Base-by-base conservation (phyloP, 345 rosid species). In the Linum usitatissimum region DNA sequence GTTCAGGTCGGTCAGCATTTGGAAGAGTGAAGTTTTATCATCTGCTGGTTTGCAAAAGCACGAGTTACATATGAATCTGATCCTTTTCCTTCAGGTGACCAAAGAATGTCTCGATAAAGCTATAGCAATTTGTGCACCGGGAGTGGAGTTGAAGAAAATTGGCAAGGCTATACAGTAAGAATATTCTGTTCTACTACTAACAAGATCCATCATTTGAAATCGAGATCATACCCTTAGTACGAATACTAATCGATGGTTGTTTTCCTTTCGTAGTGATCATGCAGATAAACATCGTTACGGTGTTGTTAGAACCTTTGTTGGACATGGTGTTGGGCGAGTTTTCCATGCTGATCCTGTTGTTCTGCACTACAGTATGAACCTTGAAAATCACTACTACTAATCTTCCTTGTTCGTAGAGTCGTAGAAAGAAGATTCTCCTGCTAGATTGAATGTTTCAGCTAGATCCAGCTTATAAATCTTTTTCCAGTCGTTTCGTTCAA, bases 291-390 rank as follows among this genome's bases (percentile, higher is more conserved):
- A 84, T 73, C 61, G 58, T 19, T 92, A 81, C 59, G 98, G 96
- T 64, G 93, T 92, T 38, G 93, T 92, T 20, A 65, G 66, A 48
- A 83, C 89, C 60, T 92, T 85, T 79, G 96, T 88, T 56, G 96
- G 98, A 72, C 98, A 92, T 51, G 96, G 98, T 18, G 83, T 88
- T 73, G 98, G 98, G 36, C 79, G 78, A 18, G 86, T 92, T 73
- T 92, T 92, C 71, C 95, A 88, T 62, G 83, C 96, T 0, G 96
- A 86, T 80, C 96, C 96, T 45, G 85, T 89, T 60, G 64, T 92
- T 75, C 77, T 75, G 51, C 95, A 92, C 74, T 80, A 54, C 83
- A 72, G 98, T 89, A 86, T 77, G 67, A 64, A 64, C 76, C 31
- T 40, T 40, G 48, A 7, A 7, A 40, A 1, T 40, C 48, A 40